phyloP scores from a whole-genome alignment of 306 rosid genomes.

The Astragalus glycyphyllos region DNA sequence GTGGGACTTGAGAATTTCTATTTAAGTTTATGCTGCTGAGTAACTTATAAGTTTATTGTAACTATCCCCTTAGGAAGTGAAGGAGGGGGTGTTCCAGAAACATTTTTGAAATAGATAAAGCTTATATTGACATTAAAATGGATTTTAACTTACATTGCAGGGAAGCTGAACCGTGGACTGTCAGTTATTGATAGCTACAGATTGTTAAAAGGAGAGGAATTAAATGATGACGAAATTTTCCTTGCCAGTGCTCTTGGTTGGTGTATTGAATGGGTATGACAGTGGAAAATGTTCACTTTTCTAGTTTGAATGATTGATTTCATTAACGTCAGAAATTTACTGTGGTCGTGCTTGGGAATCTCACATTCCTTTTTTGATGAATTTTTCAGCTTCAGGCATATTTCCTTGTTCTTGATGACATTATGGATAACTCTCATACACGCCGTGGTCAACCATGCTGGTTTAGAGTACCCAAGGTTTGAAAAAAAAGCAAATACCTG shows the following conservation, averaged over 20 bases:
- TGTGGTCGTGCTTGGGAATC: neutral
- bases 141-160: slow-evolving; percentile 46
- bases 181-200: slow-evolving; percentile 65
- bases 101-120: slow-evolving; percentile 14
- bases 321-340: slow-evolving; percentile 13
- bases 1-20: slow-evolving; percentile 48
- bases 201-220: slow-evolving; percentile 51
- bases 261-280: slow-evolving; percentile 70
- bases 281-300: slow-evolving; percentile 6
- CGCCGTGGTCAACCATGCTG: slow-evolving; percentile 70
- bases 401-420: slow-evolving; percentile 69
- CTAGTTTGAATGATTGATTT: slow-evolving; percentile 8
- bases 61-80: slow-evolving; percentile 13
- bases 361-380: slow-evolving; percentile 31
- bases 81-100: slow-evolving; percentile 3
- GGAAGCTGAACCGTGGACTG: slow-evolving; percentile 67
- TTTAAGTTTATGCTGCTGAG: slow-evolving; percentile 27
- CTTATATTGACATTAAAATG: slow-evolving; percentile 34
- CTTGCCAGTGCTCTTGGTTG: slow-evolving; percentile 69
- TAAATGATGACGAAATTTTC: slow-evolving; percentile 62
- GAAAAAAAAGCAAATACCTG: slow-evolving; percentile 28
- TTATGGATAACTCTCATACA: slow-evolving; percentile 68
- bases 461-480: slow-evolving; percentile 67
- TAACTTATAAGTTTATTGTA: slow-evolving; percentile 12
- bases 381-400: slow-evolving; percentile 69